Evolutionary conservation across 805 yeast genomes (phyloP).

Genomic region (Starmerella etchellsii): DNA sequence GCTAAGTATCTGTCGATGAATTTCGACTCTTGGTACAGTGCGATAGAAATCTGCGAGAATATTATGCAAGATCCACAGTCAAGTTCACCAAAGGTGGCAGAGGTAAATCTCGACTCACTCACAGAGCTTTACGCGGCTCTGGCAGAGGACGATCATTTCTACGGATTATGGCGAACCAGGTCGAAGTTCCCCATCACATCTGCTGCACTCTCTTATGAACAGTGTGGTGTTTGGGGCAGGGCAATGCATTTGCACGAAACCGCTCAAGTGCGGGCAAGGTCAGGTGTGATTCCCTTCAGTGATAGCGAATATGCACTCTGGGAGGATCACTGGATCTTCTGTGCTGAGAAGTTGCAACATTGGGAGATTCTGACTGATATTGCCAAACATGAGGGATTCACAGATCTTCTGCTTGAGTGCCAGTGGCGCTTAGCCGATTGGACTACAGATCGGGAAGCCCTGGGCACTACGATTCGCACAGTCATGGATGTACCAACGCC

Average conservation of each 20-base stretch:
- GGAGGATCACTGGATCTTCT: conserved; percentile 98
- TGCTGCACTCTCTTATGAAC: conserved; percentile 86
- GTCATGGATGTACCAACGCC: conserved; percentile 99
- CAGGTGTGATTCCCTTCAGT: conserved; percentile 89
- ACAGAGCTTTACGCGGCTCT: conserved; percentile 77
- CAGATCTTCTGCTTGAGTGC: conserved; percentile 89
- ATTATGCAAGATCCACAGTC: conserved; percentile 45
- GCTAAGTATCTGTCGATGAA: conserved; percentile 77
- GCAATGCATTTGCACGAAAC: conserved; percentile 90
- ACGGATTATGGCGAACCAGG: conserved; percentile 94
- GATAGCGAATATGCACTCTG: conserved; percentile 90
- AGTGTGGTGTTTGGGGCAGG: conserved; percentile 85
- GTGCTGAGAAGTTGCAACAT: conserved; percentile 94
- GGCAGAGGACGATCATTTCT: conserved; percentile 93
- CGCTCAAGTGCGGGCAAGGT: conserved; percentile 91
- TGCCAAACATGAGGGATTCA: conserved; percentile 95
- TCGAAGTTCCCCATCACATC: conserved; percentile 91
- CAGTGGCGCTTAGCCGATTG: conserved; percentile 99
- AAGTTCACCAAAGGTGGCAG: conserved; percentile 64
- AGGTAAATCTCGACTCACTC: conserved; percentile 78
- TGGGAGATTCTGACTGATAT: conserved; percentile 96
- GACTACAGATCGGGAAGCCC: conserved; percentile 87
- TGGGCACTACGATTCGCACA: conserved; percentile 85
- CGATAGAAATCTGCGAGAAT: conserved; percentile 70
- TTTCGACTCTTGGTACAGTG: conserved; percentile 83